Evolutionary conservation across 1,139 yeast species (phyloP).

Genomic region (Candida dubliniensis): DNA sequence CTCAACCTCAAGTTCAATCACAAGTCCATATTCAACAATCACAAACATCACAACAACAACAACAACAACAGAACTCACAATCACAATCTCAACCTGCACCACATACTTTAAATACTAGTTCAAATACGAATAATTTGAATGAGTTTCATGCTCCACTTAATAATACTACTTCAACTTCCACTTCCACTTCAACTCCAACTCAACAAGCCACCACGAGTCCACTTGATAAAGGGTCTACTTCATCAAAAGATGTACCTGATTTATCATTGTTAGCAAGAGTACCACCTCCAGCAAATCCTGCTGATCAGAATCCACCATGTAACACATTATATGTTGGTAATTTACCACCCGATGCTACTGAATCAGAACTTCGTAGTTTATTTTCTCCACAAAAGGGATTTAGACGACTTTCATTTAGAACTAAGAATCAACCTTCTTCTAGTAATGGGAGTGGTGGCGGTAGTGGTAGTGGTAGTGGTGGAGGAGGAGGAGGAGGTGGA

Average conservation of each 20-base stretch:
- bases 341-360: conserved; percentile 95
- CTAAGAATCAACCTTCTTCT: conserved; percentile 52
- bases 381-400: conserved; percentile 91
- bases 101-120: conserved; percentile 2
- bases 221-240: conserved; percentile 12
- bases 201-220: conserved; percentile 14
- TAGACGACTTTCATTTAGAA: conserved; percentile 85
- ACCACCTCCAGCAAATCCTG: conserved; percentile 97
- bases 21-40: conserved; percentile 10
- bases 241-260: conserved; percentile 58
- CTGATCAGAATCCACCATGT: conserved; percentile 98
- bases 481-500: too few relatives aligned
- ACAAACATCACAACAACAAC: conserved; percentile 12
- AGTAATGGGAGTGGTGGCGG: conserved; percentile 3
- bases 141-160: not conserved
- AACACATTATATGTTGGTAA: conserved; percentile 95
- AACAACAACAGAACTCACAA: conserved; percentile 11
- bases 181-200: conserved; percentile 12
- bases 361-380: conserved; percentile 82
- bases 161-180: not conserved
- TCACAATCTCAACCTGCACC: conserved; percentile 7
- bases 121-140: conserved; percentile 4
- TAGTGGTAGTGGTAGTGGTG: conserved; percentile 59
- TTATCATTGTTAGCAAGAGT: conserved; percentile 71
- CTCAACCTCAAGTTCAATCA: conserved; percentile 14